phyloP scores from a whole-genome alignment of 805 yeast species.

The Ogataea thermomethanolica region DNA sequence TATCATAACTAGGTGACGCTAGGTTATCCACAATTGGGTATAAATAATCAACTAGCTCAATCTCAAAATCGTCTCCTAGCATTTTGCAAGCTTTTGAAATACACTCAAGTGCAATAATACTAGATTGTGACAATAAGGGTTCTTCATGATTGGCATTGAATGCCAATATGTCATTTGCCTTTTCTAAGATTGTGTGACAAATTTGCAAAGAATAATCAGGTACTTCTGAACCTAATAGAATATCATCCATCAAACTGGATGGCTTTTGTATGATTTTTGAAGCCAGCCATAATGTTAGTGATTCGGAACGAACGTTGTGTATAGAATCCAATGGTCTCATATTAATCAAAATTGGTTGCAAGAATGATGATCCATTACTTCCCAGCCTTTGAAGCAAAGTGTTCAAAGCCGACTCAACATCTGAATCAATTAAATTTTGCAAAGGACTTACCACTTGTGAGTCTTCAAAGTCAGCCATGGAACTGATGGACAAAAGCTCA shows the following conservation, averaged over 20 bases:
- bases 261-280: background rate
- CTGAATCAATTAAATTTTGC: background rate
- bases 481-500: slow-evolving; percentile 23
- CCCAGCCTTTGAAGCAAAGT: background rate
- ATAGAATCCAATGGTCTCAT: background rate
- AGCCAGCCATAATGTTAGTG: slow-evolving; percentile 6
- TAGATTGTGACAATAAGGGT: slow-evolving; percentile 12
- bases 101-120: slow-evolving; percentile 42
- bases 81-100: slow-evolving; percentile 34
- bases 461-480: background rate
- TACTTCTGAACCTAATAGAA: background rate
- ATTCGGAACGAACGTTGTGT: background rate
- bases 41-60: slow-evolving; percentile 64
- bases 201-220: slow-evolving; percentile 15
- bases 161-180: slow-evolving; percentile 42
- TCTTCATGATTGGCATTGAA: slow-evolving; percentile 25
- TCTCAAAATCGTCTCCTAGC: slow-evolving; percentile 40
- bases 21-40: slow-evolving; percentile 72
- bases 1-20: slow-evolving; percentile 48
- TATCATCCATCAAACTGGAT: background rate
- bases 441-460: background rate
- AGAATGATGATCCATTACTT: background rate
- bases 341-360: background rate
- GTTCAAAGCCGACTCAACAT: background rate
- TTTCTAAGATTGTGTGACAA: slow-evolving; percentile 34